Percentiles rank a stretch among this genome's conserved stretches.
Conservation (phyloP, 352 stramenopile species). For the Salisapilia sapeloensis region DNA sequence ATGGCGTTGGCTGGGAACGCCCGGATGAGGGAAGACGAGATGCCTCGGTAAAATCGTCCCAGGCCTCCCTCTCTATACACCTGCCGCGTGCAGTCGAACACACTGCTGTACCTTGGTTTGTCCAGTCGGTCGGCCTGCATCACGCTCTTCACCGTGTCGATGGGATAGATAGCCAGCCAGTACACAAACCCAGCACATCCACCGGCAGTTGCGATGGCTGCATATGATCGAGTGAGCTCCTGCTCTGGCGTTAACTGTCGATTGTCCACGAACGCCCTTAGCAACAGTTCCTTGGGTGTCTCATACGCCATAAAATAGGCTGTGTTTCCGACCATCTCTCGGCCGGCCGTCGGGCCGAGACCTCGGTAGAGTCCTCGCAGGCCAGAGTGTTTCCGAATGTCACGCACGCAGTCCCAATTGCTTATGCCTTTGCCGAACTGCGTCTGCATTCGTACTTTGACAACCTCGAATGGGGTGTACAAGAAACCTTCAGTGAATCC, state of each 20-base stretch:
- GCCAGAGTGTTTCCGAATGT: conserved; percentile 42
- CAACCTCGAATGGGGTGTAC: conserved; percentile 63
- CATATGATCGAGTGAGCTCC: conserved; percentile 45
- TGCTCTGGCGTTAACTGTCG: conserved; percentile 23
- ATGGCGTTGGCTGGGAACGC: conserved; percentile 72
- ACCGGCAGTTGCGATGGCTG: conserved; percentile 47
- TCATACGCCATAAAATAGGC: conserved; percentile 77
- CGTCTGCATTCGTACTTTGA: conserved; percentile 52
- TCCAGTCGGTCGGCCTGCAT: conserved; percentile 63
- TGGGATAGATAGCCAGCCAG: conserved; percentile 63
- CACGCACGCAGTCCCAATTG: conserved; percentile 53
- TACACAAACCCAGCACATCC: conserved; percentile 73
- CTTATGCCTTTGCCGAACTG: conserved; percentile 30
- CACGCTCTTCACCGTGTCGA: conserved; percentile 75
- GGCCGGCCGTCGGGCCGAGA: conserved; percentile 33
- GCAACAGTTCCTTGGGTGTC: conserved; percentile 36
- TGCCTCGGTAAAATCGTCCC: conserved; percentile 59
- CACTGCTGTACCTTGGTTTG: conserved; percentile 45
- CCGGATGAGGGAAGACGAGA: conserved; percentile 56
- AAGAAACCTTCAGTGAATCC: conserved; percentile 39
- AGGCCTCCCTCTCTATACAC: conserved; percentile 50
- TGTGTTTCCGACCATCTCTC: conserved; percentile 75
- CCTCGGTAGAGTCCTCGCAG: conserved; percentile 61
- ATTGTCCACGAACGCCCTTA: conserved; percentile 30
- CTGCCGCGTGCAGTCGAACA: conserved; percentile 43